Evolutionary conservation across 2,329 filamentous ascomycete species (phyloP).

Genomic region (Teratosphaeria viscida): DNA sequence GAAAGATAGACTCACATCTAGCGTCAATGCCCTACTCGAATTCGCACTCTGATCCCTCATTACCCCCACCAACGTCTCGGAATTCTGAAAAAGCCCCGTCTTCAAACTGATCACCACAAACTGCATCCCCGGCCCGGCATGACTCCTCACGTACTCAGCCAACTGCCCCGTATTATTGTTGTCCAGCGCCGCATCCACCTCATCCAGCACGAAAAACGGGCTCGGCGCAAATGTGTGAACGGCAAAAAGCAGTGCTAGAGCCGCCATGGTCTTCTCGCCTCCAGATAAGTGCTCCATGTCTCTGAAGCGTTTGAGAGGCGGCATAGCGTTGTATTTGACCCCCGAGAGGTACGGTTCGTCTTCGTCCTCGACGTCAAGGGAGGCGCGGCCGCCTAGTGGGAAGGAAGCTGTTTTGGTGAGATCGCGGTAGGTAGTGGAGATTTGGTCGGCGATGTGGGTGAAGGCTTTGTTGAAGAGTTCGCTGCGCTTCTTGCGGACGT

Average conservation of each 20-base stretch:
- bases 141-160: constrained; percentile 89
- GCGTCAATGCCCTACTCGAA: constrained; percentile 77
- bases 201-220: constrained; percentile 96
- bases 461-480: constrained; percentile 95
- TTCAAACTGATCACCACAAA: constrained; percentile 98
- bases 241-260: constrained; percentile 88
- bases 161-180: constrained; percentile 95
- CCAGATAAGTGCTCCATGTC: constrained; percentile 98
- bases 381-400: constrained; percentile 77
- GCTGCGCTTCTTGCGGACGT: constrained; percentile 69
- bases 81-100: constrained; percentile 89
- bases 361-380: constrained; percentile 85
- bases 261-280: constrained; percentile 98
- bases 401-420: constrained; percentile 85
- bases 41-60: constrained; percentile 93
- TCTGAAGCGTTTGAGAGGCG: constrained; percentile 91
- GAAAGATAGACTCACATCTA: constrained; percentile 65
- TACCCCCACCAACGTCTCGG: constrained; percentile 88
- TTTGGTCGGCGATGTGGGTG: constrained; percentile 87
- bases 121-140: constrained; percentile 94
- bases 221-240: constrained; percentile 93
- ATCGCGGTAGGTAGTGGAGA: constrained; percentile 87
- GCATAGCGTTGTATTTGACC: constrained; percentile 98
- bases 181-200: constrained; percentile 96
- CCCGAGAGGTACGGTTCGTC: constrained; percentile 92